Evolutionary conservation across 345 rosid species (phyloP), one percentile per base, ranked within the genome.

Genomic region (Sisymbrium irio): DNA sequence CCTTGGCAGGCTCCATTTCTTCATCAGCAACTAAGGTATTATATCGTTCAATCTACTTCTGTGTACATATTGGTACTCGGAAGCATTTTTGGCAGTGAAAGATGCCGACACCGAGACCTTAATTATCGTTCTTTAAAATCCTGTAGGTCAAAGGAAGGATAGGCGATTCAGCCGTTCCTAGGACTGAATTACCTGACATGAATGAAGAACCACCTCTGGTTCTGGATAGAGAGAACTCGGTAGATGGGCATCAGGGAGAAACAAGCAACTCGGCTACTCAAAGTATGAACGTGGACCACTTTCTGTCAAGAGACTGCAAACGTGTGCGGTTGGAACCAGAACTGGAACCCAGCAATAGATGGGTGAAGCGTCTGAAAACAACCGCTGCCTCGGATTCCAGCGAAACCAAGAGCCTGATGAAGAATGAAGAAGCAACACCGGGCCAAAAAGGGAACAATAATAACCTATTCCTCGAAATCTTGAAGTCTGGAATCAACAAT

Each of bases 361-460:
- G 97, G 97, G 82, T 88, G 81, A 95, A 90, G 78, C 97, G 97
- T 67, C 91, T 88, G 50, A 87, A 84, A 81, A 62, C 74, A 56
- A 79, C 67, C 72, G 60, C 65, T 69, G 57, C 69, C 53, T 70
- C 85, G 2, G 82, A 65, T 53, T 60, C 86, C 45, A 62, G 73
- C 33, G 77, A 58, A 30, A 76, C 90, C 60, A 83, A 81, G 80
- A 80, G 71, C 76, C 55, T 69, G 27, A 77, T 67, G 47, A 72
- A 67, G 63, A 70, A 68, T 59, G 83, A 63, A 69, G 91, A 83
- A 75, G 73, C 82, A 28, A 69, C 83, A 67, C 67, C 71, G 14
- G 78, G 58, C 7, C 83, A 72, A 58, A 86, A 86, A 71, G 82
- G 62, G 40, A 77, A 78, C 64, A 62, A 62, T 56, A 56, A 67